Base-by-base conservation (phyloP, 2,329 filamentous ascomycete species). In the Paracorniculantispora psalliotae region DNA sequence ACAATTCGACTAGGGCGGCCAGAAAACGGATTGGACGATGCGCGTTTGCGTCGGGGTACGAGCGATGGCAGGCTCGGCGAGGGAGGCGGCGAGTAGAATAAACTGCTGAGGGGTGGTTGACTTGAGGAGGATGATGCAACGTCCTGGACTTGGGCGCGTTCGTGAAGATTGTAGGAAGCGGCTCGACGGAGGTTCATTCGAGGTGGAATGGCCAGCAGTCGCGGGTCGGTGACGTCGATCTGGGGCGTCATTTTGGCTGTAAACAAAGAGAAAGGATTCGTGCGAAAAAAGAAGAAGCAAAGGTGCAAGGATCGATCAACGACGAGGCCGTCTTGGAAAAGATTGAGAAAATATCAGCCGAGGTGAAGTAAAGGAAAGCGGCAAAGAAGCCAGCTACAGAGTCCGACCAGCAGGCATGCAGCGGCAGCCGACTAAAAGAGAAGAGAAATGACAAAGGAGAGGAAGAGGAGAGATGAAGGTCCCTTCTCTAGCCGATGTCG, bases 41-140 rank as follows among this genome's bases (percentile, higher is more conserved):
- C 81, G 72, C 87, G 86, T 67, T 86, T 82, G 67, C 84, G 83
- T 62, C 86, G 81, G 15, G 85, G 85, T 37, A 88, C 77, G 56
- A 89, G 79, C 15, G 84, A 85, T 13, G 88, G 90, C 52, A 92
- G 81, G 63, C 84, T 83, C 2, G 88, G 89, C 2, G 87, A 93
- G 4, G 88, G 87, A 26, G 88, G 89, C 1, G 80, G 80, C 26
- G 83, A 86, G 71, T 84, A 86, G 65, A 87, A 75, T 41, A 90
- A 79, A 63, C 89, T 84, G 66, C 86, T 86, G 72, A 88, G 86
- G 71, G 75, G 84, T 72, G 87, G 87, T 49, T 83, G 77, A 19
- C 84, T 85, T 35, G 80, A 87, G 26, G 79, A 87, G 52, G 83
- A 83, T 25, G 83, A 87, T 10, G 82, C 67, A 7, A 82, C 50